A percentile compares a stretch with the other conserved stretches of the same genome.
Conservation (phyloP, 345 rosid species). For the Gossypioides kirkii region DNA sequence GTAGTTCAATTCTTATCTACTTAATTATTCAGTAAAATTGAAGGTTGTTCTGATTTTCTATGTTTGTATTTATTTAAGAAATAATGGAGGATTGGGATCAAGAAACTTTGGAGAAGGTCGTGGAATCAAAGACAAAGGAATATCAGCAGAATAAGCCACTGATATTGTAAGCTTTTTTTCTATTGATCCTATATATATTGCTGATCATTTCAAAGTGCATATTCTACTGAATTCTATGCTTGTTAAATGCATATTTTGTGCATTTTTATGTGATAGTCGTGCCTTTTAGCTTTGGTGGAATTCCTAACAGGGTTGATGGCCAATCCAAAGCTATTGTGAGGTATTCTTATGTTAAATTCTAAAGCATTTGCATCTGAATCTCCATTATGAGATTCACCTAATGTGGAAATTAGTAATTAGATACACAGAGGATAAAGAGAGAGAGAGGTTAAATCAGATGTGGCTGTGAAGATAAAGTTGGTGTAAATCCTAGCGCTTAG, state of each 20-base stretch:
- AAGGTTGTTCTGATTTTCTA: conserved; percentile 1
- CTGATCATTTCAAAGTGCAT: not conserved
- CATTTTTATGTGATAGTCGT: too few relatives aligned
- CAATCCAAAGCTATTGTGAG: too few relatives aligned
- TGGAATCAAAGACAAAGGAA: conserved; percentile 52
- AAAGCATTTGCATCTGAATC: not conserved
- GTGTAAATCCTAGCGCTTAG: not conserved
- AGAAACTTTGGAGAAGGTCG: conserved; percentile 63
- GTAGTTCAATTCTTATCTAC: not conserved
- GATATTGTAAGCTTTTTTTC: conserved; percentile 45
- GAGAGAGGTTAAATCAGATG: not conserved
- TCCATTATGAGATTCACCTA: not conserved
- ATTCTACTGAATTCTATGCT: not conserved
- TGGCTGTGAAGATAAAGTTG: not conserved
- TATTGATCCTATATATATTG: not conserved
- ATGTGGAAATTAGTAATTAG: not conserved
- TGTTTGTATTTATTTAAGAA: conserved; percentile 22
- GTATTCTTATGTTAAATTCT: not conserved
- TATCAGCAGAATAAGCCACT: conserved; percentile 58
- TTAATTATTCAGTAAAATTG: not conserved
- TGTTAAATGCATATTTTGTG: not conserved
- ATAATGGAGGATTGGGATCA: conserved; percentile 76
- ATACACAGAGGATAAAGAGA: not conserved
- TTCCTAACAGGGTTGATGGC: too few relatives aligned
- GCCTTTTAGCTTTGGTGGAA: too few relatives aligned